These are phyloP conservation scores for Tetrapisispora namnaoensis DNA, from an alignment of 805 yeast genomes.

Conservation along the genomic window DNA sequence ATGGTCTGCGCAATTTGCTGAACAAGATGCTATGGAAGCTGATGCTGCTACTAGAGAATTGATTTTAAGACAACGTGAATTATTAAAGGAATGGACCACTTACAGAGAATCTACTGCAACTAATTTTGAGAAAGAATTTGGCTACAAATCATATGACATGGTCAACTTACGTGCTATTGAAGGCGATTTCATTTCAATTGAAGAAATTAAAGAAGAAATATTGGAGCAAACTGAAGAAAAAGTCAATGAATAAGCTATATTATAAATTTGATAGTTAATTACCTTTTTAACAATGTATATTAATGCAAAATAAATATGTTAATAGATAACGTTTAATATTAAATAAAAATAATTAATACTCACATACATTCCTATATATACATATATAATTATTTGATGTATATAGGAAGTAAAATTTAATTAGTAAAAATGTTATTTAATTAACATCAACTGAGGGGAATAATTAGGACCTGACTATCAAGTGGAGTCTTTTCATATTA, in stretches of 20 bases:
- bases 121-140: slow-evolving; percentile 31
- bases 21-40: slow-evolving; percentile 91
- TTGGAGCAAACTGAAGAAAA: slow-evolving; percentile 65
- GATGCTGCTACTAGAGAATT: slow-evolving; percentile 84
- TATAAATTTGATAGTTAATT: background rate
- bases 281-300: background rate
- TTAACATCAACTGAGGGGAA: too few relatives aligned
- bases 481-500: too few relatives aligned
- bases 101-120: slow-evolving; percentile 54
- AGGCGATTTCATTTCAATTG: slow-evolving; percentile 50
- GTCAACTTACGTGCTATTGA: slow-evolving; percentile 30
- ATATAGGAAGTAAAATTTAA: too few relatives aligned
- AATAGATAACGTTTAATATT: too few relatives aligned
- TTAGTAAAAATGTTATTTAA: too few relatives aligned
- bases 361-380: too few relatives aligned
- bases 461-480: too few relatives aligned
- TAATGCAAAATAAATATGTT: too few relatives aligned
- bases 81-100: slow-evolving; percentile 74
- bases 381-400: too few relatives aligned
- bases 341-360: too few relatives aligned
- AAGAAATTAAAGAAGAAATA: slow-evolving; percentile 70
- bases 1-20: slow-evolving; percentile 88
- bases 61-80: slow-evolving; percentile 70
- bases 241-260: slow-evolving; percentile 31
- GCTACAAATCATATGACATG: slow-evolving; percentile 29